Evolutionary conservation across 139 green algal species (phyloP), one percentile per base, ranked within the genome.

Genomic region (Yamagishiella unicocca): DNA sequence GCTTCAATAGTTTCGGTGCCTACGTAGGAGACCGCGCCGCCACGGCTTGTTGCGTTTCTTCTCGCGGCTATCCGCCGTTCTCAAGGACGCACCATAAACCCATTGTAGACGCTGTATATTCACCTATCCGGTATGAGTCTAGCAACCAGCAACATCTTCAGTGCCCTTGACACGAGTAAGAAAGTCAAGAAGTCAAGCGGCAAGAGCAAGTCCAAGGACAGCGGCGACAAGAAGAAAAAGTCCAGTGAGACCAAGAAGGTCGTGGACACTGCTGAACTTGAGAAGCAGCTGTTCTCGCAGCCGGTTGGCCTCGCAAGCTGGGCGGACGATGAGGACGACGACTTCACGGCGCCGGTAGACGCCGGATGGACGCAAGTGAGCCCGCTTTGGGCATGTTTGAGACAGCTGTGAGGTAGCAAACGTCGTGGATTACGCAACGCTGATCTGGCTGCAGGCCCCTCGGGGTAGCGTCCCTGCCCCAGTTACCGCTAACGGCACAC

Each of bases 241-340:
- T 64, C 71, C 29, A 66, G 40, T 6, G 71, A 89, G 50, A 73
- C 82, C 33, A 90, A 88, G 77, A 91, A 91, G 80, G 46, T 70
- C 35, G 87, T 87, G 17, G 83, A 88, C 21, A 87, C 83, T 54
- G 90, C 87, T 25, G 90, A 93, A 70, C 83, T 93, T 54, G 90
- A 93, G 83, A 90, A 91, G 87, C 87, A 89, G 46, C 90, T 93
- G 55, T 93, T 93, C 53, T 90, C 83, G 1, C 87, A 93, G 38
- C 90, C 90, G 43, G 78, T 70, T 27, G 85, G 82, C 5, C 82
- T 91, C 35, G 81, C 38, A 40, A 90, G 67, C 77, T 93, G 90
- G 90, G 90, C 90, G 8, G 90, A 93, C 58, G 87, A 91, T 70
- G 90, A 93, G 27, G 87, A 91, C 50, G 87, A 93, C 38, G 89